Conservation (phyloP, 2,329 filamentous ascomycete genomes). For the Chaetomium olivaceum region DNA sequence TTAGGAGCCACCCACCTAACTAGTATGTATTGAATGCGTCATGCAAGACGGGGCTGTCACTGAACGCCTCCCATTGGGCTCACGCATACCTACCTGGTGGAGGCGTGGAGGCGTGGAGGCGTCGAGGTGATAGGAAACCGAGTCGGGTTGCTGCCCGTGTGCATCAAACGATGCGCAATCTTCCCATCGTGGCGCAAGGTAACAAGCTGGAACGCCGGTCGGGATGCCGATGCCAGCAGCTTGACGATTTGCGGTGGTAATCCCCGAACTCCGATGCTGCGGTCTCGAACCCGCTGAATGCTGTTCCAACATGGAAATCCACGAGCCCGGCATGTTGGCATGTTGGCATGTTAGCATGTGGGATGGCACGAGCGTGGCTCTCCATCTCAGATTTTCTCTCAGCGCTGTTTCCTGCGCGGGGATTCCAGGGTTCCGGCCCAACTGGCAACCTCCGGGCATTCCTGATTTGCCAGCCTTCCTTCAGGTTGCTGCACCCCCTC, state of each 20-base stretch:
- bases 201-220: not conserved
- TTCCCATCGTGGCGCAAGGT: slow-evolving; percentile 2
- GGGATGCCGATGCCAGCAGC: not conserved
- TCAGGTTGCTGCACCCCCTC: not conserved
- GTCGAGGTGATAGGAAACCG: not conserved
- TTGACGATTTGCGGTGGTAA: not conserved
- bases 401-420: not conserved
- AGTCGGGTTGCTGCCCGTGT: not conserved
- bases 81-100: not conserved
- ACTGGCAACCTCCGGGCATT: too few relatives aligned
- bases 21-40: not conserved
- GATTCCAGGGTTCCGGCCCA: not conserved
- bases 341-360: not conserved
- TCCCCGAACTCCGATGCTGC: not conserved
- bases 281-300: not conserved
- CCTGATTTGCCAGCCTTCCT: slow-evolving; percentile 8
- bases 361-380: not conserved
- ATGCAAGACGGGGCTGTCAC: not conserved
- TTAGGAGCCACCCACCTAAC: too few relatives aligned
- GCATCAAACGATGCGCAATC: not conserved
- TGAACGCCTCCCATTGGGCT: not conserved
- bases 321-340: slow-evolving; percentile 2
- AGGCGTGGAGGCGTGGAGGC: too few relatives aligned
- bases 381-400: too few relatives aligned
- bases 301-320: not conserved